Percentiles rank a stretch among this genome's conserved stretches.
Conservation (phyloP, 2,329 filamentous ascomycete species). For the Colletotrichum euphorbiae region DNA sequence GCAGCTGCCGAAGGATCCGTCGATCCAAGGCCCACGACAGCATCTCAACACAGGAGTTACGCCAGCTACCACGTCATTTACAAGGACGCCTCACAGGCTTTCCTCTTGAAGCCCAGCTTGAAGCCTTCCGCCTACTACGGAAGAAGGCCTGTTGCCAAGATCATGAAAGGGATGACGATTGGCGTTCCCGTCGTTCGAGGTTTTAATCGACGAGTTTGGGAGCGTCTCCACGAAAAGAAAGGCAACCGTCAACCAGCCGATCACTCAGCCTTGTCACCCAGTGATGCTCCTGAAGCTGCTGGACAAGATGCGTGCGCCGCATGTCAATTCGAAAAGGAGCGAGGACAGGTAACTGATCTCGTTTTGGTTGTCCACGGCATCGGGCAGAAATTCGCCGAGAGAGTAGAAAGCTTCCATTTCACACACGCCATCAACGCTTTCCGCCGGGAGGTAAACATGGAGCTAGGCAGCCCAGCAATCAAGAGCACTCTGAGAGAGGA, state of each 20-base stretch:
- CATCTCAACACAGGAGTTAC: constrained; percentile 67
- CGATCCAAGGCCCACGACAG: constrained; percentile 51
- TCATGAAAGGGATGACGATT: constrained; percentile 84
- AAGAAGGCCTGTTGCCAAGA: constrained; percentile 82
- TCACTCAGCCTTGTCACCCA: constrained; percentile 41
- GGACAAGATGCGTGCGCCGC: constrained; percentile 59
- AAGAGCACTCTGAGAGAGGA: constrained; percentile 78
- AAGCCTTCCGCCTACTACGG: constrained; percentile 88
- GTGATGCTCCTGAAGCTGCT: constrained; percentile 34
- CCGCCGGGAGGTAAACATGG: constrained; percentile 85
- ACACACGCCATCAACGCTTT: constrained; percentile 96
- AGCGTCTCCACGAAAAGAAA: constrained; percentile 71
- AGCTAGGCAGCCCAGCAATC: constrained; percentile 80
- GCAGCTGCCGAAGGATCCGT: constrained; percentile 66
- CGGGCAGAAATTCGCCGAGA: constrained; percentile 93
- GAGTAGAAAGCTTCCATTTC: constrained; percentile 96
- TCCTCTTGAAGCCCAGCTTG: constrained; percentile 86
- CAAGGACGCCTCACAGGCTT: constrained; percentile 80
- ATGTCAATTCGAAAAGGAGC: constrained; percentile 72
- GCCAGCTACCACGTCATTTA: constrained; percentile 87
- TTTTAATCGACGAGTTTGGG: constrained; percentile 84
- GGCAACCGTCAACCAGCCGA: constrained; percentile 47
- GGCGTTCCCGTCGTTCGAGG: constrained; percentile 91
- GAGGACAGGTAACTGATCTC: constrained; percentile 83
- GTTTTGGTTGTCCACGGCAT: constrained; percentile 95